Conservation (phyloP, 2,329 filamentous ascomycete species). For the Orbilia brochopaga region DNA sequence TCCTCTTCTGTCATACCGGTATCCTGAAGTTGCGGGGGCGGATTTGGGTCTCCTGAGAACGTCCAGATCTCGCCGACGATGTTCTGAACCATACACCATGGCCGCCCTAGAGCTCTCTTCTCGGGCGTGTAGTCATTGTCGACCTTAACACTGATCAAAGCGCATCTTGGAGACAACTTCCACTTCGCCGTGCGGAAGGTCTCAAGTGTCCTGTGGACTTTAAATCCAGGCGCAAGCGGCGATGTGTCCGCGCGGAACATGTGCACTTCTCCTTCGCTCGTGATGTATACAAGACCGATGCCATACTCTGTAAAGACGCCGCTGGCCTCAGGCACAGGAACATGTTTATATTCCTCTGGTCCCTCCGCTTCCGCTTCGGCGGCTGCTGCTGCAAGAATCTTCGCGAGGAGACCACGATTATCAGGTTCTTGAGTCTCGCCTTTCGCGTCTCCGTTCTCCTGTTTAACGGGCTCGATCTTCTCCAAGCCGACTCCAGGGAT, state of each 20-base stretch:
- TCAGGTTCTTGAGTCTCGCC: constrained; percentile 1
- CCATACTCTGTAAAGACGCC: constrained; percentile 41
- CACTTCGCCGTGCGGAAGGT: constrained; percentile 40
- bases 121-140: constrained; percentile 43
- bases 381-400: constrained; percentile 7
- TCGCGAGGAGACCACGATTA: constrained; percentile 1
- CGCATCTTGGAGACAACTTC: constrained; percentile 46
- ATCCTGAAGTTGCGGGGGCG: constrained; percentile 22
- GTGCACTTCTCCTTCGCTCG: constrained; percentile 42
- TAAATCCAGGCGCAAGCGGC: constrained; percentile 27
- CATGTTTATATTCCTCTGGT: constrained; percentile 15
- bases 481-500: constrained; percentile 39
- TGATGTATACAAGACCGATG: constrained; percentile 37
- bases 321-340: constrained; percentile 32
- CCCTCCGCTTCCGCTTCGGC: background rate
- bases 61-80: constrained; percentile 50
- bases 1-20: constrained; percentile 40
- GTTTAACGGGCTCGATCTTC: background rate
- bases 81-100: constrained; percentile 45
- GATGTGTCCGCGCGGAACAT: constrained; percentile 36
- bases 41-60: constrained; percentile 40
- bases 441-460: background rate
- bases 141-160: constrained; percentile 31
- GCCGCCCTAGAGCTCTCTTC: constrained; percentile 34
- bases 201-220: constrained; percentile 42